phyloP scores from a whole-genome alignment of 2,329 filamentous ascomycete genomes.

The Hirsutella minnesotensis region DNA sequence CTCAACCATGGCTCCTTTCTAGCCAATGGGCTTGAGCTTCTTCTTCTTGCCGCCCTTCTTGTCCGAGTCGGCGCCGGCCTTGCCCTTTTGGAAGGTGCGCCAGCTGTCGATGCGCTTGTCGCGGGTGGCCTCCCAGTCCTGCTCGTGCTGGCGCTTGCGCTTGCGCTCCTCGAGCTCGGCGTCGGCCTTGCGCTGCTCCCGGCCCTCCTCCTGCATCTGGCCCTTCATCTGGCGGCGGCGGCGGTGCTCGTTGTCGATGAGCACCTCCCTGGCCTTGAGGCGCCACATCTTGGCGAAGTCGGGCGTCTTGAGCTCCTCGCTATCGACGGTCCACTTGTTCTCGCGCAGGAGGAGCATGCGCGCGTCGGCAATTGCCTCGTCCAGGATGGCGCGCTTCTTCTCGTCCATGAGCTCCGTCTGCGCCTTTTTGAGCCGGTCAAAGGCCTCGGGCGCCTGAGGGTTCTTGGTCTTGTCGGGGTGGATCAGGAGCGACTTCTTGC shows the following conservation, averaged over 20 bases:
- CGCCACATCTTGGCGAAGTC: conserved; percentile 80
- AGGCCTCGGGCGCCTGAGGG: conserved; percentile 81
- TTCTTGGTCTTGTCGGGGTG: conserved; percentile 97
- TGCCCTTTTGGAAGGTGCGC: conserved; percentile 79
- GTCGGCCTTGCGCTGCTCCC: conserved; percentile 75
- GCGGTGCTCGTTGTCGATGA: conserved; percentile 86
- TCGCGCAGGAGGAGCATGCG: conserved; percentile 91
- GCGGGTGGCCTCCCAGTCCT: conserved; percentile 88
- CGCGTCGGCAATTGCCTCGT: conserved; percentile 92
- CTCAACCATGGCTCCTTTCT: conserved; percentile 2
- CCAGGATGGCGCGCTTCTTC: conserved; percentile 74
- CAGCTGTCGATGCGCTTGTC: conserved; percentile 89
- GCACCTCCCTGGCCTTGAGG: conserved; percentile 77
- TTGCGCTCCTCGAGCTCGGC: conserved; percentile 73
- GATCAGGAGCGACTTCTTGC: conserved; percentile 96
- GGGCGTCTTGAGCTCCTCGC: conserved; percentile 71
- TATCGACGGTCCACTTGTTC: conserved; percentile 84
- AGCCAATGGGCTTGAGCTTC: conserved; percentile 55
- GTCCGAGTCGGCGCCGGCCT: conserved; percentile 32
- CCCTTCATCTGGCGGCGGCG: conserved; percentile 78
- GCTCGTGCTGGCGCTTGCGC: conserved; percentile 81
- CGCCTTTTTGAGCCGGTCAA: conserved; percentile 92
- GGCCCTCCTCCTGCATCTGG: conserved; percentile 91
- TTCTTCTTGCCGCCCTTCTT: conserved; percentile 56
- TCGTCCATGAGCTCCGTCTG: conserved; percentile 88